A percentile compares a stretch with the other conserved stretches of the same genome.
Evolutionary conservation across 2,329 filamentous ascomycete genomes (phyloP).

Genomic region (Sarocladium kiliense): DNA sequence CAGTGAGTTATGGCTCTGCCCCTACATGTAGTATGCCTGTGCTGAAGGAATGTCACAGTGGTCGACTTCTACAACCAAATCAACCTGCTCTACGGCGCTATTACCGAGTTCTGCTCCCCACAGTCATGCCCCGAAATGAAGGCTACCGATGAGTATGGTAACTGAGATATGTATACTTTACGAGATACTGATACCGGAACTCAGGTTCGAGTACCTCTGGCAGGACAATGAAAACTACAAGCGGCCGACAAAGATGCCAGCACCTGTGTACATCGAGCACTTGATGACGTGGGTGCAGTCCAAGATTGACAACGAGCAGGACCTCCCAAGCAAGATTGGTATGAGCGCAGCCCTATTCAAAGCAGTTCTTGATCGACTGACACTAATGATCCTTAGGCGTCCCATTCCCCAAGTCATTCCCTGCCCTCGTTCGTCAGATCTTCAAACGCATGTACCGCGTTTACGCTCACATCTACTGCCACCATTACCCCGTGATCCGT

Average conservation of each 20-base stretch:
- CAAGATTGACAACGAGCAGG: conserved; percentile 90
- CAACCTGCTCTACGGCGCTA: conserved; percentile 96
- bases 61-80: conserved; percentile 99
- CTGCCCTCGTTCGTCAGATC: conserved; percentile 82
- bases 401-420: conserved; percentile 90
- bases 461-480: conserved; percentile 99
- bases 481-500: conserved; percentile 95
- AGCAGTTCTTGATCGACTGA: background rate
- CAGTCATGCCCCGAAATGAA: conserved; percentile 99
- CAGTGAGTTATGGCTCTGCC: conserved; percentile 48
- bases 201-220: conserved; percentile 96
- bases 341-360: conserved; percentile 15
- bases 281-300: conserved; percentile 95
- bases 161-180: background rate
- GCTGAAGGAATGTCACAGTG: conserved; percentile 48
- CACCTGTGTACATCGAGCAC: conserved; percentile 95
- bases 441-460: conserved; percentile 99
- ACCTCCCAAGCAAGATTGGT: conserved; percentile 93
- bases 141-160: conserved; percentile 87
- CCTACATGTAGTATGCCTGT: background rate
- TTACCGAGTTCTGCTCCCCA: conserved; percentile 98
- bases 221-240: conserved; percentile 94
- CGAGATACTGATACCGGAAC: conserved; percentile 13
- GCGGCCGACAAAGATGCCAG: conserved; percentile 95
- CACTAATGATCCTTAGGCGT: conserved; percentile 53